phyloP scores from a whole-genome alignment of 148 eudicot genomes.

The Euryodendron excelsum region DNA sequence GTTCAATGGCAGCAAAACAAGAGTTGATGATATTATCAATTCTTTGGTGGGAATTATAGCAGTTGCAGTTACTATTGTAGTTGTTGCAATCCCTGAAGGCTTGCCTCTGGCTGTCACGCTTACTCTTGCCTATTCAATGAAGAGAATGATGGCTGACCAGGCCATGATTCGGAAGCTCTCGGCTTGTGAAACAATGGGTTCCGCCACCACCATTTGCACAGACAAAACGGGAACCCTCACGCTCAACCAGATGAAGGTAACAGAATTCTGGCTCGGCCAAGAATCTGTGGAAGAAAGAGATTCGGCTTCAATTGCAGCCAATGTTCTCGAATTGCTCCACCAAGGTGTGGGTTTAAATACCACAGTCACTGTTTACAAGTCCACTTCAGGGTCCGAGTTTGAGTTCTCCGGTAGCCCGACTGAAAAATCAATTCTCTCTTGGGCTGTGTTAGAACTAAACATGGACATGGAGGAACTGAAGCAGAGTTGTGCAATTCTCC shows the following conservation, averaged over 20 bases:
- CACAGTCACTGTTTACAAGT: too few relatives aligned
- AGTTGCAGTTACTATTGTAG: constrained; percentile 18
- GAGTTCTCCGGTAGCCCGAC: too few relatives aligned
- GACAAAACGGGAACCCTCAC: neutral
- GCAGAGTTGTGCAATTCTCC: too few relatives aligned
- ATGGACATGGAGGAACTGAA: too few relatives aligned
- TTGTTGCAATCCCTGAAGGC: constrained; percentile 21
- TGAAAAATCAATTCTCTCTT: too few relatives aligned
- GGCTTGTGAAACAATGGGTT: constrained; percentile 15
- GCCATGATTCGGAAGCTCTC: neutral
- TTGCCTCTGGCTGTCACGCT: constrained; percentile 17
- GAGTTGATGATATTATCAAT: neutral
- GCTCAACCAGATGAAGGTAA: neutral
- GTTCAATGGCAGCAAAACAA: neutral
- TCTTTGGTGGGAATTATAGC: constrained; percentile 12
- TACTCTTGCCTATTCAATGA: constrained; percentile 16
- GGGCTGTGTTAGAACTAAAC: too few relatives aligned
- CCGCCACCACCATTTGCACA: constrained; percentile 18
- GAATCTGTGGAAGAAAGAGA: too few relatives aligned
- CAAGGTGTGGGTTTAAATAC: too few relatives aligned
- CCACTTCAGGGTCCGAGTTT: too few relatives aligned
- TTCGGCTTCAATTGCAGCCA: too few relatives aligned
- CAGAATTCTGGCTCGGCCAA: neutral
- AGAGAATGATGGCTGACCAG: constrained; percentile 13
- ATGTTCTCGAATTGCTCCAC: too few relatives aligned